A percentile compares a stretch with the other conserved stretches of the same genome.
These are phyloP conservation scores for Thelonectria olida DNA, from an alignment of 2,329 filamentous ascomycete species.

Conservation along the genomic window DNA sequence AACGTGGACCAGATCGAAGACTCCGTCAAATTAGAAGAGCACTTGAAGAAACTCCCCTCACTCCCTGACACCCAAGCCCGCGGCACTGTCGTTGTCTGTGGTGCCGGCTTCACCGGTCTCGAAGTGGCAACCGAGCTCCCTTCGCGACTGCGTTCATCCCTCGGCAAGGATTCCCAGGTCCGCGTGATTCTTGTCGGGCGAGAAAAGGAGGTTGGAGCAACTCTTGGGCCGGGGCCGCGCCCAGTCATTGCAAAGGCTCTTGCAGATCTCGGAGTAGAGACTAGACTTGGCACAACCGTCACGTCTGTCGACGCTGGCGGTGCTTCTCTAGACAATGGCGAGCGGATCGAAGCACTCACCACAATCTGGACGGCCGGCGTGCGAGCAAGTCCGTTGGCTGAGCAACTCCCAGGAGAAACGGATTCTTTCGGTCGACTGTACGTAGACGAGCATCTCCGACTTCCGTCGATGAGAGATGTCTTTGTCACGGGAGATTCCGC, in stretches of 20 bases:
- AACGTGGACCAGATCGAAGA: conserved; percentile 43
- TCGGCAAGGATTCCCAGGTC: conserved; percentile 8
- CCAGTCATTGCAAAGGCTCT: conserved; percentile 44
- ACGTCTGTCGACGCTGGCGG: conserved; percentile 36
- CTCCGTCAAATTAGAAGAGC: conserved; percentile 39
- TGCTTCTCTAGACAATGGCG: conserved; percentile 40
- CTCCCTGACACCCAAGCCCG: conserved; percentile 38
- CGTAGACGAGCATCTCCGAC: background rate
- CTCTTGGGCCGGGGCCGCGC: conserved; percentile 44
- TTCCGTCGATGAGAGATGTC: background rate
- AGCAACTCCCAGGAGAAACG: conserved; percentile 40
- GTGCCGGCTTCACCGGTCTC: conserved; percentile 47
- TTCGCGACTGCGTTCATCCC: conserved; percentile 36
- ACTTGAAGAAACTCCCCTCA: conserved; percentile 34
- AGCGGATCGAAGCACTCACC: conserved; percentile 45
- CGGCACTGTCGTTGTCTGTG: conserved; percentile 46
- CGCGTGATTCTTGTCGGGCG: conserved; percentile 42
- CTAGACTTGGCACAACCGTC: conserved; percentile 42
- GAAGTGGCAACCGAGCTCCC: conserved; percentile 44
- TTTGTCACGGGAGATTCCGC: conserved; percentile 45
- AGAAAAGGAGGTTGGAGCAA: conserved; percentile 40
- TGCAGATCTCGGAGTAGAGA: conserved; percentile 38
- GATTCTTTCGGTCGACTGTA: conserved; percentile 27
- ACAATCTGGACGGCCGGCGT: conserved; percentile 49
- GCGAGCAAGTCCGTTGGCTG: conserved; percentile 42